Evolutionary conservation across 805 yeast species (phyloP), one percentile per base, ranked within the genome.

Genomic region (Zygoascus ofunaensis): DNA sequence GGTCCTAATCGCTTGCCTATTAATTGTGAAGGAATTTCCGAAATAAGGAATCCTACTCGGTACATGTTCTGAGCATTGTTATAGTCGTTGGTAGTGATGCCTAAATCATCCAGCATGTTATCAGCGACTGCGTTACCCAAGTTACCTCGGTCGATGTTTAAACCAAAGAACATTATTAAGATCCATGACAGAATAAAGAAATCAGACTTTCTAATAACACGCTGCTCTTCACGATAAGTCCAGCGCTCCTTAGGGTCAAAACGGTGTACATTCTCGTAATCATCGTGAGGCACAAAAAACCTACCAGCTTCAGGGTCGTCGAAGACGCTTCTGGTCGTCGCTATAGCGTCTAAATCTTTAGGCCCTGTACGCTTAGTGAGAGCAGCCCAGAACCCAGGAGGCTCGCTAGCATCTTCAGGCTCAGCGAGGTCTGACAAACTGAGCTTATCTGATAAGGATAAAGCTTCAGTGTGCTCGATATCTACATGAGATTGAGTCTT

Each of bases 11-110:
- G 69, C 55, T 80, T 79, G 8, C 82, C 74, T 38, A 80, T 62
- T 52, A 80, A 63, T 55, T 80, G 84, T 3, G 85, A 79, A 0
- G 87, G 87, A 8, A 80, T 61, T 56, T 80, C 87, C 14, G 81
- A 74, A n/a, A 64, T 55, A 40, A 80, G 60, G 55, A 80, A 80
- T 34, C 75, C 67, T 3, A 75, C 65, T 44, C 70, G 65, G 52
- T 72, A 73, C 28, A 80, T 63, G 1, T 83, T 77, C 50, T 66
- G 71, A 19, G 82, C 86, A 32, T 65, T 55, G 56, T 80, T 80
- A 58, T 71, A 78, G 47, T 79, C 74, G 52, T 74, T 63, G 17
- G 81, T 76, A 21, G 71, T 71, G 54, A 80, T 52, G 1, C 64
- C 56, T 44, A 79, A 62, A 50, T 79, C 82, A 1, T 58, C 61